phyloP scores from a whole-genome alignment of 2,329 filamentous ascomycete genomes.

The Chaetomium sp. region DNA sequence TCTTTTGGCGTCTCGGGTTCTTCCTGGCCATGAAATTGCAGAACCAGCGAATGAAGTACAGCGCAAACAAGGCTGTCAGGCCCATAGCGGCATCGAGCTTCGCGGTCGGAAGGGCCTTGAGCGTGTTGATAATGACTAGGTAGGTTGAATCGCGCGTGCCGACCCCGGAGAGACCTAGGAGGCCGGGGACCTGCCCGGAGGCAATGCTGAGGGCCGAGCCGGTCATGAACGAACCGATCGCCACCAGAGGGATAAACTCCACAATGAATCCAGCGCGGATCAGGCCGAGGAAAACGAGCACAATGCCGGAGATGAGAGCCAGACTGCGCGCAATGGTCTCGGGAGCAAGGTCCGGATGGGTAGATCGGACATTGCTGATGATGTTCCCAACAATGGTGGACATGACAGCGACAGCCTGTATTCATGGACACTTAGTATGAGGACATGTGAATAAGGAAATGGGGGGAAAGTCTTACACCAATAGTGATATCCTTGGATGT shows the following conservation, averaged over 20 bases:
- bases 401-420: slow-evolving; percentile 48
- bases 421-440: not conserved
- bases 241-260: slow-evolving; percentile 45
- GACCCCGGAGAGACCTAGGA: slow-evolving; percentile 36
- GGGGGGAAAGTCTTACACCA: slow-evolving; percentile 39
- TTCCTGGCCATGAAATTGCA: slow-evolving; percentile 56
- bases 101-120: slow-evolving; percentile 36
- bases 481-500: slow-evolving; percentile 84
- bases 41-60: slow-evolving; percentile 56
- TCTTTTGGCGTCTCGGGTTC: slow-evolving; percentile 53
- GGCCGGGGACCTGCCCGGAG: slow-evolving; percentile 39
- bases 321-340: slow-evolving; percentile 39
- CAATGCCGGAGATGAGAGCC: slow-evolving; percentile 38
- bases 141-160: slow-evolving; percentile 42
- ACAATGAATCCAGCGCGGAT: slow-evolving; percentile 44
- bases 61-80: slow-evolving; percentile 56
- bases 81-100: slow-evolving; percentile 67
- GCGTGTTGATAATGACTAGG: slow-evolving; percentile 38
- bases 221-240: slow-evolving; percentile 46
- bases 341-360: slow-evolving; percentile 29
- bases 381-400: slow-evolving; percentile 46
- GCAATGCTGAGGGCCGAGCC: slow-evolving; percentile 46
- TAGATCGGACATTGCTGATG: slow-evolving; percentile 32
- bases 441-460: slow-evolving; percentile 5
- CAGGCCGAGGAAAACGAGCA: slow-evolving; percentile 41